A percentile compares a stretch with the other conserved stretches of the same genome.
Evolutionary conservation across 495 filamentous ascomycete genomes (phyloP).

Genomic region (Hypoxylon perforatum): DNA sequence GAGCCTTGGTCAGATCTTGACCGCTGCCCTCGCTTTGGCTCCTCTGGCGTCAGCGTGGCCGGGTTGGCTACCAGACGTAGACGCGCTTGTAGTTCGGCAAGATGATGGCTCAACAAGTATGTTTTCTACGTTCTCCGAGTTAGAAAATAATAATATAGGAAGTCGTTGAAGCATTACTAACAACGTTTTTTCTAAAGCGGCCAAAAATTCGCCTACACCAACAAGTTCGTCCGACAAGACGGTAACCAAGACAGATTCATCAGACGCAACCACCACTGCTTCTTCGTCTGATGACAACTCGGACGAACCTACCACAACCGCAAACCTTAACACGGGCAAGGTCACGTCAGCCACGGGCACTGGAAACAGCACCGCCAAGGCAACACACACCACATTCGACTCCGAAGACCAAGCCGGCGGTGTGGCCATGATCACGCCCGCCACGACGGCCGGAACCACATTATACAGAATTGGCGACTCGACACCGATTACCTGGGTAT

Average conservation of each 20-base stretch:
- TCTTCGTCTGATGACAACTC: conserved; percentile 12
- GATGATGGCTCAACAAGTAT: conserved; percentile 41
- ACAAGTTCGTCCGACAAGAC: conserved; percentile 10
- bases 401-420: conserved; percentile 73
- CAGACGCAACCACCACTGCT: conserved; percentile 14
- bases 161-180: conserved; percentile 16
- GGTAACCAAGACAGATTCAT: conserved; percentile 6
- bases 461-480: conserved; percentile 91
- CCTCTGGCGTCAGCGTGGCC: conserved; percentile 39
- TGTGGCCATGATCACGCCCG: conserved; percentile 84
- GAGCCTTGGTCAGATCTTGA: conserved; percentile 37
- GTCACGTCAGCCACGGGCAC: conserved; percentile 33
- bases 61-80: conserved; percentile 34
- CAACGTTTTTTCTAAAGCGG: conserved; percentile 13
- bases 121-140: conserved; percentile 17
- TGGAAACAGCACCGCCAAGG: conserved; percentile 49
- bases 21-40: conserved; percentile 32
- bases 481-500: conserved; percentile 84
- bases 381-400: conserved; percentile 66
- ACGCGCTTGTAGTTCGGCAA: conserved; percentile 32
- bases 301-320: conserved; percentile 22
- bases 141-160: background rate
- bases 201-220: conserved; percentile 34
- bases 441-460: conserved; percentile 64
- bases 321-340: conserved; percentile 51